These are phyloP conservation scores for Circinella umbellata DNA, from an alignment of 371 early-diverging fungal species.

Conservation along the genomic window DNA sequence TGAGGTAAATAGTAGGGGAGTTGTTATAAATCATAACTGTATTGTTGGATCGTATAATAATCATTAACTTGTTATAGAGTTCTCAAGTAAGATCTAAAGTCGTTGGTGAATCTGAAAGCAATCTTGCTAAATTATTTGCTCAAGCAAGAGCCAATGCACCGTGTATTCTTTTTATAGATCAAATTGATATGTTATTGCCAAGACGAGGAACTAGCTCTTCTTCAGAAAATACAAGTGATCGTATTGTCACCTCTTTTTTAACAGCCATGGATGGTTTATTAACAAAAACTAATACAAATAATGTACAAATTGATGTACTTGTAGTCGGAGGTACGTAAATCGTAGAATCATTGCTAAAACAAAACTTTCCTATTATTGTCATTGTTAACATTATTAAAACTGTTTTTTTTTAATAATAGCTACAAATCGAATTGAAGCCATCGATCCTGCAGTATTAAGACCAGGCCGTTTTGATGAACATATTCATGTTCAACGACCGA, in stretches of 20 bases:
- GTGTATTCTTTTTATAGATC: conserved; percentile 85
- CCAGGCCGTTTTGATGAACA: conserved; percentile 99
- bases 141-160: conserved; percentile 81
- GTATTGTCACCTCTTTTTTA: conserved; percentile 80
- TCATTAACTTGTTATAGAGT: conserved; percentile 36
- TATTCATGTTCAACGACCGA: conserved; percentile 92
- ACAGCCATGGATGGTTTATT: conserved; percentile 87
- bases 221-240: conserved; percentile 79
- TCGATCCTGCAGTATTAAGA: conserved; percentile 95
- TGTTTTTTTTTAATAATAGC: conserved; percentile 31
- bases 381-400: neutral
- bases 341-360: no score
- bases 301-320: conserved; percentile 63
- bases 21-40: neutral
- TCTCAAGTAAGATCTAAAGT: conserved; percentile 81
- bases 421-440: conserved; percentile 71
- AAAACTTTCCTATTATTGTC: neutral
- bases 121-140: conserved; percentile 73
- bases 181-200: conserved; percentile 78
- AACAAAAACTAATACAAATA: conserved; percentile 40
- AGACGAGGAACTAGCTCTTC: conserved; percentile 69
- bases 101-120: conserved; percentile 84
- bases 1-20: conserved; percentile 43
- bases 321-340: conserved; percentile 84
- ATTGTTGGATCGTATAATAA: no score